Percentiles rank a stretch among this genome's conserved stretches.
phyloP scores from a whole-genome alignment of 2,329 filamentous ascomycete genomes.

The Pseudocercospora crystallina region DNA sequence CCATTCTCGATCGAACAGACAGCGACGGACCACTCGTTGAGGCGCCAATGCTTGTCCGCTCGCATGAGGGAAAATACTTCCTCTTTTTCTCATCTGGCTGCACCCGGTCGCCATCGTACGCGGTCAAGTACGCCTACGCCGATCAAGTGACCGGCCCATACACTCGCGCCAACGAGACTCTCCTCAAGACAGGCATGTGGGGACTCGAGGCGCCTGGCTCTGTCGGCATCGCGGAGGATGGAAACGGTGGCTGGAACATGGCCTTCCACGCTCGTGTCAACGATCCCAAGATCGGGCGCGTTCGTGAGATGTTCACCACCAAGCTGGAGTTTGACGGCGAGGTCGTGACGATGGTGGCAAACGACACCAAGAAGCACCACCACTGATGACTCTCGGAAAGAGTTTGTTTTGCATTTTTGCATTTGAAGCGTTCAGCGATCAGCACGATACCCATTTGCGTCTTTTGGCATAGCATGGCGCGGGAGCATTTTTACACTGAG shows the following conservation, averaged over 20 bases:
- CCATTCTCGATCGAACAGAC: conserved; percentile 31
- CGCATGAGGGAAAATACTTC: conserved; percentile 34
- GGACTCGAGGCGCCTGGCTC: conserved; percentile 35
- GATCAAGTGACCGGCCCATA: conserved; percentile 33
- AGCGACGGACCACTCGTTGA: conserved; percentile 38
- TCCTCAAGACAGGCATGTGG: conserved; percentile 33
- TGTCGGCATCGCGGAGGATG: conserved; percentile 27
- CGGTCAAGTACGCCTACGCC: conserved; percentile 36
- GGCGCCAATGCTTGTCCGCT: conserved; percentile 33
- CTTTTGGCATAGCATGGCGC: too few species aligned
- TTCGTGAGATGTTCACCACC: conserved; percentile 37
- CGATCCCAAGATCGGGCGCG: conserved; percentile 22
- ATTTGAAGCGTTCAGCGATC: too few species aligned
- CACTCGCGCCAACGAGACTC: conserved; percentile 22
- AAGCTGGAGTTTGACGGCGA: conserved; percentile 29
- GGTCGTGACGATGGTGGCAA: conserved; percentile 17
- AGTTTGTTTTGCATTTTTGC: neutral
- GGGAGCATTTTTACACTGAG: too few species aligned
- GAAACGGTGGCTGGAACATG: conserved; percentile 27
- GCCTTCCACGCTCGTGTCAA: conserved; percentile 36
- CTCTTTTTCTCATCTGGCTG: conserved; percentile 40
- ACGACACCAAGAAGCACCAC: too few species aligned
- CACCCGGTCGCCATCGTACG: conserved; percentile 31
- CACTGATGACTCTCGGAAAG: too few species aligned
- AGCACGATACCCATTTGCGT: too few species aligned